Base-by-base conservation (phyloP, 306 rosid genomes). In the Boehmeria nivea region DNA sequence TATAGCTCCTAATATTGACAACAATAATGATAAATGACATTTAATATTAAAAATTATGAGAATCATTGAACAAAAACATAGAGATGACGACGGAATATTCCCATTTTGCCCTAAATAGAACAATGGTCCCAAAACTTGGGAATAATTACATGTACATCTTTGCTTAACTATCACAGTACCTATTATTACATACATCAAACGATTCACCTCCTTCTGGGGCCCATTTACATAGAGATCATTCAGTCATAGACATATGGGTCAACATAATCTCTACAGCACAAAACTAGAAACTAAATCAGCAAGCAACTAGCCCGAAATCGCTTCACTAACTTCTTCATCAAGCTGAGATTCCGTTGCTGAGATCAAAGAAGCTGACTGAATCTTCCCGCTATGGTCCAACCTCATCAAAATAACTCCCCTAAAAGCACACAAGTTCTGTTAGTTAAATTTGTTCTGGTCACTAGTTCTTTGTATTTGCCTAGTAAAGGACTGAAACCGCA, bases 321-420 rank as follows among this genome's bases (percentile, higher is more conserved):
- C 69, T 18, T 73, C 81, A 60, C 61, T 60, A 61, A 57, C 69
- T 63, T 80, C 86, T 71, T 78, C 87, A 69, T 81, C 96, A 0
- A 72, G 51, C 54, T 77, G 85, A 12, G 66, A 44, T 0, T 82
- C 96, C 9, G 81, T 43, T 38, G 87, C 84, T 10, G 96, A 83
- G 60, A 91, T 83, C 57, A 91, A 61, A 15, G 99, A 91, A 44
- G 95, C 95, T 3, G 99, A 87, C 71, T 85, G 99, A 71, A 91
- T 81, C 87, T 87, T 91, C 76, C 99, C 99, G 38, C 86, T 74
- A 63, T 83, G 71, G 72, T 87, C 95, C 15, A 91, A 84, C 61
- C 89, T 74, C 99, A 91, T 87, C 74, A 91, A 78, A 65, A 87
- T 91, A 54, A 91, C 96, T 55, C 95, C 99, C 83, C 99, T 91